These are phyloP conservation scores for Ephemerocybe angulata DNA, from an alignment of 768 basidiomycete genomes.

Conservation along the genomic window DNA sequence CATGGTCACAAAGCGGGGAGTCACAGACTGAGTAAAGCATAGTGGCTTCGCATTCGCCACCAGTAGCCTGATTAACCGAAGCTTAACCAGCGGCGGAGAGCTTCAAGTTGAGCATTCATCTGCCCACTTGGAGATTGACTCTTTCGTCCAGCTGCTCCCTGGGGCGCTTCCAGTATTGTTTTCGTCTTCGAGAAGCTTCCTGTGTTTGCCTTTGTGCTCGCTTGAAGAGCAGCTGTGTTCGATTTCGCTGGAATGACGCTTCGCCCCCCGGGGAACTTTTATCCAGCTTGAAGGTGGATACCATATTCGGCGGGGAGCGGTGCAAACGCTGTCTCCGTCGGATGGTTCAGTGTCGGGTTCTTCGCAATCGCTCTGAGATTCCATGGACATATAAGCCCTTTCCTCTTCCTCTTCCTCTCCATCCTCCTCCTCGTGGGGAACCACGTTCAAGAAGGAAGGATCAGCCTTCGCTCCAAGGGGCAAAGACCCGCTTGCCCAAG, in stretches of 20 bases:
- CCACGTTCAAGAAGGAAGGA: not conserved
- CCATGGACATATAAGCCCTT: no score
- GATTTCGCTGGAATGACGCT: not conserved
- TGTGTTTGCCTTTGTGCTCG: not conserved
- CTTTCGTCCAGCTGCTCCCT: not conserved
- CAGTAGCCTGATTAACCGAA: no score
- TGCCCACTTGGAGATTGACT: not conserved
- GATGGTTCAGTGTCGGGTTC: not conserved
- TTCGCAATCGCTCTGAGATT: not conserved
- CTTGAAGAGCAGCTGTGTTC: not conserved
- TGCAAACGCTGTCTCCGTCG: not conserved
- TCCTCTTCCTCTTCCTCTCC: no score
- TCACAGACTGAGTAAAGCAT: no score
- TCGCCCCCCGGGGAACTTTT: not conserved
- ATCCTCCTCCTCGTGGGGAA: not conserved
- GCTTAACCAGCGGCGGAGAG: no score
- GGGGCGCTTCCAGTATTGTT: not conserved
- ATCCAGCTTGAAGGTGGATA: not conserved
- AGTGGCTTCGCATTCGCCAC: no score
- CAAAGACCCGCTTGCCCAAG: not conserved
- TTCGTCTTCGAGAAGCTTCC: not conserved
- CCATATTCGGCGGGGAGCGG: not conserved
- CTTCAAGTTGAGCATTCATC: not conserved
- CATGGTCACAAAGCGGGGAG: no score
- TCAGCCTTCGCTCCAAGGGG: not conserved